Percentiles rank a stretch among this genome's conserved stretches.
These are phyloP conservation scores for Rhodomyrtus tomentosa DNA, from an alignment of 345 rosid species.

Conservation along the genomic window DNA sequence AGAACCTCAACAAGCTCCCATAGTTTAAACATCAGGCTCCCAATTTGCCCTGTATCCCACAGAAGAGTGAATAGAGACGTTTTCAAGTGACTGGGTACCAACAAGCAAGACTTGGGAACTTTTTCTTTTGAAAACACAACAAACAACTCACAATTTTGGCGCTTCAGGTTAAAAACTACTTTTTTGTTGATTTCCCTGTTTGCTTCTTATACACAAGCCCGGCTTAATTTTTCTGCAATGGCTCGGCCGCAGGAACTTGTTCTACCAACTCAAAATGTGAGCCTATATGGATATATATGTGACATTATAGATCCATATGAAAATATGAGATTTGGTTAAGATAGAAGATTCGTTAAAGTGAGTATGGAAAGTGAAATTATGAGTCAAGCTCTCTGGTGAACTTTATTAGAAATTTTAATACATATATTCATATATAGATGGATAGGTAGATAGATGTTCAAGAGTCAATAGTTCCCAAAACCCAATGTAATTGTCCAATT, in stretches of 20 bases:
- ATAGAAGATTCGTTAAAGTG: too few species aligned
- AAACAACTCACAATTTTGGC: not conserved
- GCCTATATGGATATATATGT: too few species aligned
- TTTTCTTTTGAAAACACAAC: not conserved
- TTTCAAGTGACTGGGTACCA: not conserved
- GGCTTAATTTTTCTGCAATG: not conserved
- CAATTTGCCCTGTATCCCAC: constrained; percentile 46
- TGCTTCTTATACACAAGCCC: not conserved
- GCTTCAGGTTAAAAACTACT: not conserved
- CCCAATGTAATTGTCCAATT: too few species aligned
- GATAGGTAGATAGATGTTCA: too few species aligned
- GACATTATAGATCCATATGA: too few species aligned
- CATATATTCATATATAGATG: too few species aligned
- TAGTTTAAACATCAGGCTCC: not conserved
- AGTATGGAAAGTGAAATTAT: too few species aligned
- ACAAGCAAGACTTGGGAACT: not conserved
- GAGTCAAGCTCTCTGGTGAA: too few species aligned
- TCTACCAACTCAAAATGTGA: not conserved
- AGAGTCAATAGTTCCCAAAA: too few species aligned
- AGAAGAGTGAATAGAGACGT: constrained; percentile 12
- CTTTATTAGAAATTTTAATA: too few species aligned
- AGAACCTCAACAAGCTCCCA: not conserved
- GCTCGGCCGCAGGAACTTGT: not conserved
- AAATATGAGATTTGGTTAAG: too few species aligned
- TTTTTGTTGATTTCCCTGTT: not conserved